phyloP scores from a whole-genome alignment of 768 basidiomycete genomes.

The Pleurotus tuber-regium region DNA sequence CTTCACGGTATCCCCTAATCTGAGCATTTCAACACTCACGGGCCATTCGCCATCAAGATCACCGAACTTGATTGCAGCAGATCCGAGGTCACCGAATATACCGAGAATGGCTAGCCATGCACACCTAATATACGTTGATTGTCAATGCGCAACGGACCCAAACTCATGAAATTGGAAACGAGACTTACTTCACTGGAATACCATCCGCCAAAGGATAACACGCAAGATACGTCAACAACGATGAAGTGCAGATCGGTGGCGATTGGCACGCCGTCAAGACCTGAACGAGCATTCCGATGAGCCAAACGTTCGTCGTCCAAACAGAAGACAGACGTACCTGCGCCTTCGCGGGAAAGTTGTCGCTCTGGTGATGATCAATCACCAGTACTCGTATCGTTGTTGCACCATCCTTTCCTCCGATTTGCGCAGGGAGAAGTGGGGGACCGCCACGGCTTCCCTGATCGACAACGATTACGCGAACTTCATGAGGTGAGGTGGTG shows the following conservation, averaged over 20 bases:
- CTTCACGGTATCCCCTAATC: neutral
- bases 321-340: neutral
- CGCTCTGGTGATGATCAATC: slow-evolving; percentile 4
- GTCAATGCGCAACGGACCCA: too few species aligned
- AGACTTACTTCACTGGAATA: neutral
- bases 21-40: neutral
- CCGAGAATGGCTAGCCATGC: neutral
- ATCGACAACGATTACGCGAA: neutral
- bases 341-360: neutral
- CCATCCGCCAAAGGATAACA: neutral
- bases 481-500: neutral
- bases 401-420: neutral
- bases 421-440: neutral
- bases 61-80: neutral
- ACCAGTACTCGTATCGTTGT: neutral
- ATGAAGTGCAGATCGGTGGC: slow-evolving; percentile 4
- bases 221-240: neutral
- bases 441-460: neutral
- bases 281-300: neutral
- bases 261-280: neutral
- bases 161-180: neutral
- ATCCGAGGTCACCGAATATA: slow-evolving; percentile 1
- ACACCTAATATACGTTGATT: neutral
- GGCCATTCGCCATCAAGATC: neutral
- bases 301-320: neutral